A percentile compares a stretch with the other conserved stretches of the same genome.
These are phyloP conservation scores for Fusarium longipes DNA, from an alignment of 2,329 filamentous ascomycete genomes.

Conservation along the genomic window DNA sequence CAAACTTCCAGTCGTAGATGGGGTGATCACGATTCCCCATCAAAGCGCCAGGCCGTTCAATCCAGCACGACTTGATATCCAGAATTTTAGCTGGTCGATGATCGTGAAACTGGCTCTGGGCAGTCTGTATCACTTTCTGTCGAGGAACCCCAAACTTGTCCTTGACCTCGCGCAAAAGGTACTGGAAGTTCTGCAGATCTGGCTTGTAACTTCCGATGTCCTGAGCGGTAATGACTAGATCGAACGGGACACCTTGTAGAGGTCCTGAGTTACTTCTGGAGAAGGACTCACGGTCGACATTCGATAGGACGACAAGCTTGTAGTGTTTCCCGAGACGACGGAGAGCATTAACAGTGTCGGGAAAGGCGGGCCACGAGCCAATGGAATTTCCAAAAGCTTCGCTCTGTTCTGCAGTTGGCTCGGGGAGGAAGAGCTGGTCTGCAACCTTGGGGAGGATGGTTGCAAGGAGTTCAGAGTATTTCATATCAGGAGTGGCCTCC, in stretches of 20 bases:
- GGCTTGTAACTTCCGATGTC: slow-evolving; percentile 80
- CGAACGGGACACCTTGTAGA: slow-evolving; percentile 63
- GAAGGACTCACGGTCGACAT: slow-evolving; percentile 67
- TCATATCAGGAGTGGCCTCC: slow-evolving; percentile 63
- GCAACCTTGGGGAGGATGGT: slow-evolving; percentile 60
- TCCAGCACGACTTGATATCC: slow-evolving; percentile 71
- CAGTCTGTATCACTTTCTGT: slow-evolving; percentile 70
- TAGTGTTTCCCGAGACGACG: slow-evolving; percentile 61
- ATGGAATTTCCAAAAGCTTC: slow-evolving; percentile 64
- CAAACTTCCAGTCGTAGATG: slow-evolving; percentile 67
- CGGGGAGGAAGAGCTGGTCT: slow-evolving; percentile 53
- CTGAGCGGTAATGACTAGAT: slow-evolving; percentile 74
- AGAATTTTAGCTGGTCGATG: slow-evolving; percentile 71
- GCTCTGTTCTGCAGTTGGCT: slow-evolving; percentile 53
- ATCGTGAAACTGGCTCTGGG: slow-evolving; percentile 77
- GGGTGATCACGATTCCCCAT: slow-evolving; percentile 57
- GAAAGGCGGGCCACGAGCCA: slow-evolving; percentile 67
- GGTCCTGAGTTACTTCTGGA: slow-evolving; percentile 56
- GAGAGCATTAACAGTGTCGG: slow-evolving; percentile 68
- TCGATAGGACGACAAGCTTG: slow-evolving; percentile 69
- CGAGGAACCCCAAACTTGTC: slow-evolving; percentile 66
- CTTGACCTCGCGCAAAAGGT: slow-evolving; percentile 67
- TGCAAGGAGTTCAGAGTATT: slow-evolving; percentile 70
- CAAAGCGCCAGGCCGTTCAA: slow-evolving; percentile 59
- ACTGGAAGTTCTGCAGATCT: slow-evolving; percentile 71